Conservation (phyloP, 305 asterid species). For the Solanum chacoense region DNA sequence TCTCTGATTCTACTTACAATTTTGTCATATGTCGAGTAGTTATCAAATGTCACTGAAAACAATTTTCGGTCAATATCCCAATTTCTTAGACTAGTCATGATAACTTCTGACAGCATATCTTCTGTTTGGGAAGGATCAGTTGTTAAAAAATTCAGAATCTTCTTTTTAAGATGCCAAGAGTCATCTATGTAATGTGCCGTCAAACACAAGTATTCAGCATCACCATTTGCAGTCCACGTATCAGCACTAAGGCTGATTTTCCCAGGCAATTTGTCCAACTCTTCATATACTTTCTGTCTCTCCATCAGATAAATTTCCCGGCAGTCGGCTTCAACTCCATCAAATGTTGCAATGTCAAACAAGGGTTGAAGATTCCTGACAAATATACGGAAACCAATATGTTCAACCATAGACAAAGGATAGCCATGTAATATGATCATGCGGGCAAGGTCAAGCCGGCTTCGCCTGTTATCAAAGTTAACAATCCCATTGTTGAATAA, state of each 20-base stretch:
- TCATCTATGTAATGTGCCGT: slow-evolving; percentile 73
- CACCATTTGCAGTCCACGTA: slow-evolving; percentile 52
- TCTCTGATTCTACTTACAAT: slow-evolving; percentile 54
- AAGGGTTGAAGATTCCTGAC: slow-evolving; percentile 77
- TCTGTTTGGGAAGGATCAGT: slow-evolving; percentile 66
- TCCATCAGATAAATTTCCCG: slow-evolving; percentile 59
- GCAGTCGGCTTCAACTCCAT: slow-evolving; percentile 66
- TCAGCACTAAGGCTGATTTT: slow-evolving; percentile 79
- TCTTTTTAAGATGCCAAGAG: slow-evolving; percentile 71
- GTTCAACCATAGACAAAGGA: slow-evolving; percentile 78
- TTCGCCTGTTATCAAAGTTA: slow-evolving; percentile 52
- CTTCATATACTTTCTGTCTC: slow-evolving; percentile 69
- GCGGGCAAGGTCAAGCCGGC: slow-evolving; percentile 71
- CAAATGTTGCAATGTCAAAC: slow-evolving; percentile 51
- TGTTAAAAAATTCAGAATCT: slow-evolving; percentile 47
- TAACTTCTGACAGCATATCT: slow-evolving; percentile 52
- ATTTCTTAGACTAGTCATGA: slow-evolving; percentile 51
- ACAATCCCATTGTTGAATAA: slow-evolving; percentile 20
- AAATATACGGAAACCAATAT: slow-evolving; percentile 71
- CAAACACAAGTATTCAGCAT: slow-evolving; percentile 56
- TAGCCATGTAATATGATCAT: slow-evolving; percentile 87
- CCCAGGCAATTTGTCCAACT: slow-evolving; percentile 71
- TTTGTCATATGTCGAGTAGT: slow-evolving; percentile 43
- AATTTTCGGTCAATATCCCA: slow-evolving; percentile 86
- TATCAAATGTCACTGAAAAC: slow-evolving; percentile 75